Conservation (phyloP, 1,284 basidiomycete species). For the Rhodotorula sp. region DNA sequence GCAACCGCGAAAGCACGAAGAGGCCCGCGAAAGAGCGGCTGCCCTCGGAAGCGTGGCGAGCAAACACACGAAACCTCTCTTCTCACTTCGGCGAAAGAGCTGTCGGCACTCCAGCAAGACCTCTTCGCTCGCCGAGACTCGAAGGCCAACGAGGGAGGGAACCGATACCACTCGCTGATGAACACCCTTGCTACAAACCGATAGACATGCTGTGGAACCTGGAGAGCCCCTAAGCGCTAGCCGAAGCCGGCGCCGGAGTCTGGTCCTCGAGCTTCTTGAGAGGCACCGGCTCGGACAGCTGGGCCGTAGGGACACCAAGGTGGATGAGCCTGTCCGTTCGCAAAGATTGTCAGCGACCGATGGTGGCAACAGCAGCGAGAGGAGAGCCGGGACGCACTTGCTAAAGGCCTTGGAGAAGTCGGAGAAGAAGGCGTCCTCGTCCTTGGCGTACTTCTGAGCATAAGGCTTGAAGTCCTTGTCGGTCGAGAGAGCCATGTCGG, state of each 20-base stretch:
- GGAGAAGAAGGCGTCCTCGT: slow-evolving; percentile 80
- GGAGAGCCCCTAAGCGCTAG: no score
- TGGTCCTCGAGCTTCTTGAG: slow-evolving; percentile 33
- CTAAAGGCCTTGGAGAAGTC: slow-evolving; percentile 77
- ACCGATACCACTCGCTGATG: no score
- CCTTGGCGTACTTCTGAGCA: slow-evolving; percentile 74
- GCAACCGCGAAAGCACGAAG: no score
- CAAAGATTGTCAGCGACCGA: not conserved
- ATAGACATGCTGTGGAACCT: no score
- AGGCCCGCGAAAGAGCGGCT: no score
- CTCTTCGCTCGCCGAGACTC: no score
- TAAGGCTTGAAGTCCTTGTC: slow-evolving; percentile 87
- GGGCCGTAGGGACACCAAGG: slow-evolving; percentile 77
- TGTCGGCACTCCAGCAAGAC: no score
- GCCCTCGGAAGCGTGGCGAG: no score
- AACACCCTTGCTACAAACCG: no score
- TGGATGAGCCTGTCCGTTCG: slow-evolving; percentile 61
- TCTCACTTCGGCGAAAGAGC: no score
- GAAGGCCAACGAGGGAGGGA: no score
- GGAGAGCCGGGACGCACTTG: slow-evolving; percentile 46
- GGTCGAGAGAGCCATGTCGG: slow-evolving; percentile 75
- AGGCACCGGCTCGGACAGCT: slow-evolving; percentile 56
- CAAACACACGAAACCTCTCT: no score
- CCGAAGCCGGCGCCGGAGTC: slow-evolving; percentile 13
- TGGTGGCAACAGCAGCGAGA: not conserved